Conservation (phyloP, 179 eudicot species). For the Carnegiea gigantea region DNA sequence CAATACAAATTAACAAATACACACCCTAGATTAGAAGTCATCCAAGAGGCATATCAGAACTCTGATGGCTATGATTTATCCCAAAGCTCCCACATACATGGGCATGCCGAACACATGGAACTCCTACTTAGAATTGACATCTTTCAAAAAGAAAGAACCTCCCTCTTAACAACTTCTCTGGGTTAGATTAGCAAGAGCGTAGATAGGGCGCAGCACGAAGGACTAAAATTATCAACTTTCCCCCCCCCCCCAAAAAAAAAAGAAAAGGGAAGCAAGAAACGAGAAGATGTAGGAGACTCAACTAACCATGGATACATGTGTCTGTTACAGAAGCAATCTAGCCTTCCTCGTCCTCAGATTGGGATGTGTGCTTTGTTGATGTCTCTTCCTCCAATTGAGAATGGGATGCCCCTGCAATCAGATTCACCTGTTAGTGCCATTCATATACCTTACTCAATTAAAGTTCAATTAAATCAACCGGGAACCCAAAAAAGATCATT, state of each 20-base stretch:
- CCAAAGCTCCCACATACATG: too few relatives aligned
- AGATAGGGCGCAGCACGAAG: background rate
- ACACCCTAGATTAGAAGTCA: background rate
- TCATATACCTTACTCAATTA: background rate
- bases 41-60: background rate
- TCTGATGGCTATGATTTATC: too few relatives aligned
- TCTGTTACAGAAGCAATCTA: constrained; percentile 12
- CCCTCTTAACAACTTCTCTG: too few relatives aligned
- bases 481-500: background rate
- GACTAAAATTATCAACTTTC: background rate
- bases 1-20: background rate
- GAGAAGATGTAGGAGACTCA: background rate
- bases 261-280: background rate
- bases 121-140: too few relatives aligned
- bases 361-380: constrained; percentile 20
- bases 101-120: background rate
- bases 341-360: constrained; percentile 43
- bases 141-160: background rate
- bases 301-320: constrained; percentile 28
- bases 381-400: constrained; percentile 39
- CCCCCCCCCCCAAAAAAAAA: fast-evolving
- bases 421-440: background rate
- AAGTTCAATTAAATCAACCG: background rate
- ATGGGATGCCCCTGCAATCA: constrained; percentile 33
- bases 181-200: too few relatives aligned